These are phyloP conservation scores for Vaccinium macrocarpon DNA, from an alignment of 148 eudicot species.

Conservation along the genomic window DNA sequence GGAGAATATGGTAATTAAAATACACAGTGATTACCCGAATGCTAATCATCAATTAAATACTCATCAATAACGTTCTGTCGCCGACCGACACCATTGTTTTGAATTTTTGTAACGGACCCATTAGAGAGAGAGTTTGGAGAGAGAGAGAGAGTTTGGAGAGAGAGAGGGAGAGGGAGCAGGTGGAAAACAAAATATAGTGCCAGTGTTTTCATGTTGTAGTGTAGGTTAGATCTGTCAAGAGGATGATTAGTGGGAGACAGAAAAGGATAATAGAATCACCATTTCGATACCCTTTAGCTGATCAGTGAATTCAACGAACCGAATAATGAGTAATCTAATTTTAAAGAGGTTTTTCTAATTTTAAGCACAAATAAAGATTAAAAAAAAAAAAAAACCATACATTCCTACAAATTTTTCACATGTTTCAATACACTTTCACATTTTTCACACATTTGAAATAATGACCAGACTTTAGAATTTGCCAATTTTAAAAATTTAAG, in stretches of 20 bases:
- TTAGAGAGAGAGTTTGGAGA: not conserved
- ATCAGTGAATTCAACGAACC: not conserved
- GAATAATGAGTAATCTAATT: too few species aligned
- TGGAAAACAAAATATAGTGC: not conserved
- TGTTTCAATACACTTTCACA: too few species aligned
- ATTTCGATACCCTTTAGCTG: not conserved
- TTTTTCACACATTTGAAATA: too few species aligned
- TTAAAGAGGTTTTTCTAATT: too few species aligned
- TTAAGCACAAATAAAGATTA: too few species aligned
- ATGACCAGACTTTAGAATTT: too few species aligned
- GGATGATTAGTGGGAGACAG: not conserved
- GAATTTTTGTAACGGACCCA: constrained; percentile 31
- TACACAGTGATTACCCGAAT: constrained; percentile 17
- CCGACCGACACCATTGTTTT: constrained; percentile 28
- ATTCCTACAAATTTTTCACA: too few species aligned
- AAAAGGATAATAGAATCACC: not conserved
- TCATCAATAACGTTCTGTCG: constrained; percentile 17
- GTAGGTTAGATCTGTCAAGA: not conserved
- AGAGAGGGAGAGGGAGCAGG: not conserved
- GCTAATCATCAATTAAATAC: constrained; percentile 18
- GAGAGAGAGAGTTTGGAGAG: not conserved
- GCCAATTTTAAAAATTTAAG: too few species aligned
- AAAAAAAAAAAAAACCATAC: too few species aligned
- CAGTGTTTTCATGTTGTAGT: not conserved
- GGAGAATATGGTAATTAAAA: not conserved